phyloP scores from a whole-genome alignment of 495 filamentous ascomycete genomes.

The Aspergillus taichungensis region DNA sequence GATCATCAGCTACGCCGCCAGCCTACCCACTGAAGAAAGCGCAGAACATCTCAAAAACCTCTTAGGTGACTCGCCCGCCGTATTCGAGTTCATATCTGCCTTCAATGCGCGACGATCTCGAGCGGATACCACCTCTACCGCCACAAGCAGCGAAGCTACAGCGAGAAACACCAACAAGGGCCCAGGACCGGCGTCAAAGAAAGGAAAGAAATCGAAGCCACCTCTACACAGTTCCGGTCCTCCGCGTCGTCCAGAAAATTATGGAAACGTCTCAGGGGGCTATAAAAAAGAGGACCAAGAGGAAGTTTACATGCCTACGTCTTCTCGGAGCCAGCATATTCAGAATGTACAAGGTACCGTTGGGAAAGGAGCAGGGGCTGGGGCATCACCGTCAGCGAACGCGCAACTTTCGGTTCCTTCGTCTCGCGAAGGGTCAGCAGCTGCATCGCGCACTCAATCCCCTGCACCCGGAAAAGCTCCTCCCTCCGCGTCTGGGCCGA shows the following conservation, averaged over 20 bases:
- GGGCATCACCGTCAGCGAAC: conserved; percentile 27
- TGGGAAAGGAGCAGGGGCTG: conserved; percentile 7
- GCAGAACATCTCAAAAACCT: conserved; percentile 80
- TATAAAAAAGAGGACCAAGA: conserved; percentile 53
- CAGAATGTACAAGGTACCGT: background rate
- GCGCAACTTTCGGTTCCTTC: conserved; percentile 20
- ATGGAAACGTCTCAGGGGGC: conserved; percentile 45
- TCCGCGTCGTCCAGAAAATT: conserved; percentile 47
- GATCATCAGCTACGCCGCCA: conserved; percentile 68
- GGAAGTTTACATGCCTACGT: conserved; percentile 52
- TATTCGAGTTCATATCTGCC: conserved; percentile 82
- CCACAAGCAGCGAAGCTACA: too few species aligned
- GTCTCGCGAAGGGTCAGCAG: conserved; percentile 16
- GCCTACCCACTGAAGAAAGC: conserved; percentile 61
- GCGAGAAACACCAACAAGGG: conserved; percentile 3
- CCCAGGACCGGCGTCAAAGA: conserved; percentile 15
- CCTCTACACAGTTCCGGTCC: conserved; percentile 52
- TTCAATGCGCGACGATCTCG: conserved; percentile 64
- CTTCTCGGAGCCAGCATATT: conserved; percentile 15
- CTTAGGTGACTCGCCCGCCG: conserved; percentile 76
- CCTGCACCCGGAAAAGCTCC: conserved; percentile 43
- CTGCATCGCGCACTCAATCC: conserved; percentile 28
- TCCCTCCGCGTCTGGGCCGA: conserved; percentile 61
- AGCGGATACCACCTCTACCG: too few species aligned
- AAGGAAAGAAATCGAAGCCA: conserved; percentile 50